Conservation (phyloP, 441 rosid species). For the Cnidoscolus chayamansa region DNA sequence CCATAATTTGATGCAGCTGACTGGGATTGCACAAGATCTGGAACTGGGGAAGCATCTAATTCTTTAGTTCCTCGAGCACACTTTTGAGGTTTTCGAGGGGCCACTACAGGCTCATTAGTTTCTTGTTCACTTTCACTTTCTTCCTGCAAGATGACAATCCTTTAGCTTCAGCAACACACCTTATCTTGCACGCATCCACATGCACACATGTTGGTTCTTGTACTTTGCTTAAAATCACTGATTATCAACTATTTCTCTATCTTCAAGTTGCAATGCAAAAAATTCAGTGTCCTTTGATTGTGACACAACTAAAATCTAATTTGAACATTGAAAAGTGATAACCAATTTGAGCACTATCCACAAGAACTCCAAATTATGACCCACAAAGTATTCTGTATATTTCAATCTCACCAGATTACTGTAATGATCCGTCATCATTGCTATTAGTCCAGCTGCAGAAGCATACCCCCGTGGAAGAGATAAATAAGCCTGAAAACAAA, state of each 20-base stretch:
- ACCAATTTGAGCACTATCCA: background rate
- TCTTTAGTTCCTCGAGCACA: conserved; percentile 53
- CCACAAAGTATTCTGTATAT: background rate
- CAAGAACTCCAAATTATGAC: conserved; percentile 1
- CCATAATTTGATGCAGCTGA: conserved; percentile 55
- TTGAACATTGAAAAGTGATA: background rate
- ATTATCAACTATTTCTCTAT: background rate
- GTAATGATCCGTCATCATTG: conserved; percentile 99
- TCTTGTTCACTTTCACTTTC: conserved; percentile 78
- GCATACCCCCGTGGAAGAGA: conserved; percentile 93
- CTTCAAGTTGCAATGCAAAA: background rate
- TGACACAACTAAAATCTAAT: background rate
- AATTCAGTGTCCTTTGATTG: background rate
- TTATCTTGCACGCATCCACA: background rate
- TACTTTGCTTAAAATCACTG: background rate
- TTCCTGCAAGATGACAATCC: conserved; percentile 44
- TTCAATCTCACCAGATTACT: conserved; percentile 55
- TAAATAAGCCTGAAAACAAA: conserved; percentile 73
- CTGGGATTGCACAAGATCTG: conserved; percentile 36
- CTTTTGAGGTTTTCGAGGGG: conserved; percentile 53
- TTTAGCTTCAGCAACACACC: conserved; percentile 7
- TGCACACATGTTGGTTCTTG: background rate
- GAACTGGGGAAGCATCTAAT: conserved; percentile 43
- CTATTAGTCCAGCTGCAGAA: conserved; percentile 89
- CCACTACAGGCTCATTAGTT: conserved; percentile 45